Percentiles rank a stretch among this genome's conserved stretches.
These are phyloP conservation scores for Penicillium desertorum DNA, from an alignment of 495 filamentous ascomycete species.

Conservation along the genomic window DNA sequence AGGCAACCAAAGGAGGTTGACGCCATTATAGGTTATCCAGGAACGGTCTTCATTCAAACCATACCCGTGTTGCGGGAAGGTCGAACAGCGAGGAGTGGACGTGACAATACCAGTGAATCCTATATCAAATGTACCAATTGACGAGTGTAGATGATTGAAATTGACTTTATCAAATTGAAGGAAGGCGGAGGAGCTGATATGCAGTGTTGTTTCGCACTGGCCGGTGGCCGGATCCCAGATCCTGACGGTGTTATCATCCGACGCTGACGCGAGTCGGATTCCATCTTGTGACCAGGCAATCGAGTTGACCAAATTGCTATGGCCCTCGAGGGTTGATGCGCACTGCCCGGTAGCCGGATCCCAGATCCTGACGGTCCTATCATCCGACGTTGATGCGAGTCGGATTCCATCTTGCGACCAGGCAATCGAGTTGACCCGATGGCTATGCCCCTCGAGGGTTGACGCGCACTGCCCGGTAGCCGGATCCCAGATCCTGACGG, in stretches of 20 bases:
- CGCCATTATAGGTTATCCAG: too few relatives aligned
- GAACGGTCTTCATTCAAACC: too few relatives aligned
- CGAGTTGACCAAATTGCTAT: not conserved
- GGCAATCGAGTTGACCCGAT: constrained; percentile 17
- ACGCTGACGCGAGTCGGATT: constrained; percentile 14
- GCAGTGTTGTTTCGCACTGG: too few relatives aligned
- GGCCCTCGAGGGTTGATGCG: constrained; percentile 1
- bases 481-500: constrained; percentile 49
- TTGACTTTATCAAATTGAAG: too few relatives aligned
- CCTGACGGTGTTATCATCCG: constrained; percentile 9
- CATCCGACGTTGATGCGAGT: constrained; percentile 12
- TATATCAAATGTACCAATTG: too few relatives aligned
- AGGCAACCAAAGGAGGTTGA: too few relatives aligned
- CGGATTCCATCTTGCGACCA: constrained; percentile 23
- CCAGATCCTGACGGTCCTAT: constrained; percentile 17
- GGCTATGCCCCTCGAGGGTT: constrained; percentile 18
- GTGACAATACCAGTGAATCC: too few relatives aligned
- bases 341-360: not conserved
- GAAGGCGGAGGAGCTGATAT: too few relatives aligned
- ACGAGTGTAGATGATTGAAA: too few relatives aligned
- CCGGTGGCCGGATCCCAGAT: too few relatives aligned
- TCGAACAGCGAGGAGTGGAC: too few relatives aligned
- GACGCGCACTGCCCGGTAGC: constrained; percentile 57
- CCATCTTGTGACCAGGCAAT: constrained; percentile 9
- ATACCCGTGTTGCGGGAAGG: too few relatives aligned